Base-by-base conservation (phyloP, 192 early-diverging fungal genomes). In the Dissophora ornata region DNA sequence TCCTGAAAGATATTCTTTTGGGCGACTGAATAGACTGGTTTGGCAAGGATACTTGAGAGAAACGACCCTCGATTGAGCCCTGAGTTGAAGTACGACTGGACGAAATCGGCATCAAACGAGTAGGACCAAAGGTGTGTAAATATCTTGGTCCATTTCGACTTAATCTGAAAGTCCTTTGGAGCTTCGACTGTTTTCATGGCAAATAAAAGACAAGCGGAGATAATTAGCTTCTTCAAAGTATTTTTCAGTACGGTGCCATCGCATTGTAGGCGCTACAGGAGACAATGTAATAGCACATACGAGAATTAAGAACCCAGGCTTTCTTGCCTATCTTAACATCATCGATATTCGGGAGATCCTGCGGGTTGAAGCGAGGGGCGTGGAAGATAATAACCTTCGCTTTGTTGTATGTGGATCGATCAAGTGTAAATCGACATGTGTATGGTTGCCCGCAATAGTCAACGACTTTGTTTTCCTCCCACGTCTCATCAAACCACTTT, bases 71-170 rank as follows among this genome's bases (percentile, higher is more conserved):
- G 36, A n/a, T 21, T 57, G 29, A 47, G 56, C 44, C 57, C 64
- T 0, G 29, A 3, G 7, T n/a, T 25, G 48, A 60, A 69, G n/a
- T 69, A 69, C 2, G 48, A 28, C 50, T 47, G 10, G 1, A 69
- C 57, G 54, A 69, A 69, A 30, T 69, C 67, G 13, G 67, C 33
- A 25, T 36, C 22, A 24, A 60, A 69, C 18, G 36, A 58, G 38
- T 75, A 60, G 5, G 62, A 47, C 62, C 64, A 59, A n/a, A 38
- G 38, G 22, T 67, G 51, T 3, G 71, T 54, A 44, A 75, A 64
- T 34, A 63, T 42, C n/a, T 29, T 10, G 4, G 62, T 63, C 53
- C 44, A 62, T 18, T 47, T 15, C 22, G 62, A 57, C 4, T 66
- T 50, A 32, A 52, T 33, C 49, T 60, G 57, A 19, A 32, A 44